Conservation (phyloP, 176 grass and related monocot genomes). For the Otatea glauca region DNA sequence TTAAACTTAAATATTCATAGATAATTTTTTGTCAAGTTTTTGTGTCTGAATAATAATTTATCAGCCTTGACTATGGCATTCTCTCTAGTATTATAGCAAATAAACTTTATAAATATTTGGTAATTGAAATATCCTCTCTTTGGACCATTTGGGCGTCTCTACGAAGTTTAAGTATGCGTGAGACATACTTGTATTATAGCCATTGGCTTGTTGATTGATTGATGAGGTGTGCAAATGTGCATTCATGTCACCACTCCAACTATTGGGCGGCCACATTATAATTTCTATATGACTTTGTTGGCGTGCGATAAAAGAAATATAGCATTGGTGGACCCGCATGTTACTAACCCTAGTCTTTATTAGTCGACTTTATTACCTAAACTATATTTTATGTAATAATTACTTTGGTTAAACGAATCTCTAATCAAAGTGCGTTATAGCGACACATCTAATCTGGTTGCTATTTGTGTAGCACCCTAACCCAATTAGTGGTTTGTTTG, state of each 20-base stretch:
- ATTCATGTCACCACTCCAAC: not conserved
- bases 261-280: not conserved
- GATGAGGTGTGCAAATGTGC: not conserved
- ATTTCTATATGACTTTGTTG: conserved; percentile 22
- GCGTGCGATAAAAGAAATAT: conserved; percentile 11
- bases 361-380: not conserved
- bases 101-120: not conserved
- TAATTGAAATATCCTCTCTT: not conserved
- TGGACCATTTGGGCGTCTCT: not conserved
- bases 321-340: not conserved
- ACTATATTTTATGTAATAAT: conserved; percentile 13
- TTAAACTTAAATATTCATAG: no score
- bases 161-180: not conserved
- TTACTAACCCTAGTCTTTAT: not conserved
- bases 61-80: not conserved
- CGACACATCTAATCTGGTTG: not conserved
- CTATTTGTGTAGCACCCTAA: not conserved
- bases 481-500: not conserved
- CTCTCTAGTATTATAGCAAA: not conserved
- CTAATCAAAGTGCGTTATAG: not conserved
- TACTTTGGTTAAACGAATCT: not conserved
- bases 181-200: no score
- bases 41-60: no score
- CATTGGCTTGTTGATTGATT: not conserved
- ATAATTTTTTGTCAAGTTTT: no score